phyloP scores from a whole-genome alignment of 805 yeast genomes.

The Lachancea sp. region DNA sequence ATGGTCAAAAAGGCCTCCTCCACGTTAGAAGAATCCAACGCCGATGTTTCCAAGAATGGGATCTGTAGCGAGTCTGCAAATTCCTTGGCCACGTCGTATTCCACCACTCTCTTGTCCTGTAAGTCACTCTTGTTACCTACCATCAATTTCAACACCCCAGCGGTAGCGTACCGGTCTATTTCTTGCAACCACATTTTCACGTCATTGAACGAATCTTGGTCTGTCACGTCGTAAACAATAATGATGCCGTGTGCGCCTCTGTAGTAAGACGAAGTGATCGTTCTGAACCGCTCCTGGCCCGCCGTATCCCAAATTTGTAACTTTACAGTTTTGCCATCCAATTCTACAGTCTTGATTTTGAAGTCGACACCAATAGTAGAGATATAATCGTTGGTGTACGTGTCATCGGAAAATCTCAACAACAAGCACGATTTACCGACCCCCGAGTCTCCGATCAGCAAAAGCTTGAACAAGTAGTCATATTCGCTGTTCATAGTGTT shows the following conservation, averaged over 20 bases:
- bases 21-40: slow-evolving; percentile 90
- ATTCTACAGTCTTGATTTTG: slow-evolving; percentile 79
- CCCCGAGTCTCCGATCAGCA: slow-evolving; percentile 97
- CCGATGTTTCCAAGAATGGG: slow-evolving; percentile 94
- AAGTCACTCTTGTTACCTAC: slow-evolving; percentile 97
- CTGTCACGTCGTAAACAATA: slow-evolving; percentile 96
- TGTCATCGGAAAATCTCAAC: slow-evolving; percentile 93
- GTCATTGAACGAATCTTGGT: slow-evolving; percentile 91
- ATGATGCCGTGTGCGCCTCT: slow-evolving; percentile 99
- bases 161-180: slow-evolving; percentile 96
- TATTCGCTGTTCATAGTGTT: slow-evolving; percentile 76
- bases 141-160: slow-evolving; percentile 89
- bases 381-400: slow-evolving; percentile 93
- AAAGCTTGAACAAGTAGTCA: slow-evolving; percentile 93
- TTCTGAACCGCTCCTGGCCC: slow-evolving; percentile 97
- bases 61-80: slow-evolving; percentile 88
- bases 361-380: slow-evolving; percentile 98
- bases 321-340: slow-evolving; percentile 95
- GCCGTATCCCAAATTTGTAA: slow-evolving; percentile 99
- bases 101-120: slow-evolving; percentile 90
- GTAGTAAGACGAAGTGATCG: slow-evolving; percentile 94
- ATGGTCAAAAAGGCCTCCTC: slow-evolving; percentile 97
- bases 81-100: slow-evolving; percentile 92
- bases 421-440: slow-evolving; percentile 96
- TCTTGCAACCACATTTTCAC: slow-evolving; percentile 98